Percentiles rank a stretch among this genome's conserved stretches.
Evolutionary conservation across 2,329 filamentous ascomycete species (phyloP).

Genomic region (Colletotrichum lentis): DNA sequence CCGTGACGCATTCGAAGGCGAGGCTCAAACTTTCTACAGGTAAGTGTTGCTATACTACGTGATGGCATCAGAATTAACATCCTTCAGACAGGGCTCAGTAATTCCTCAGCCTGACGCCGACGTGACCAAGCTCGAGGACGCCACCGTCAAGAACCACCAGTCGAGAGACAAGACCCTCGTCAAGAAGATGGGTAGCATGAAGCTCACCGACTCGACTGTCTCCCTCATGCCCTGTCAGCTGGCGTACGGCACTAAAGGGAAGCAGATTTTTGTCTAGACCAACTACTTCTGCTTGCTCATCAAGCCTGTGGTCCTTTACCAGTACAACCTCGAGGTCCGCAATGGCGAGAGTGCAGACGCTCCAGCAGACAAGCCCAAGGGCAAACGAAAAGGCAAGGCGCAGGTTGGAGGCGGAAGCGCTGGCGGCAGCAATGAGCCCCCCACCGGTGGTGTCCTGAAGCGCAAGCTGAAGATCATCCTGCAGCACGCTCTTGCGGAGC

Average conservation of each 20-base stretch:
- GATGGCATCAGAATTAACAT: not conserved
- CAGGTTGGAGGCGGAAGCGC: slow-evolving; percentile 34
- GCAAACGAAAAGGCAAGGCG: slow-evolving; percentile 38
- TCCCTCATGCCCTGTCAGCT: slow-evolving; percentile 56
- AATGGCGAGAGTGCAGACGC: slow-evolving; percentile 36
- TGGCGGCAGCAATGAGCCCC: slow-evolving; percentile 20
- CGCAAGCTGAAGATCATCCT: slow-evolving; percentile 56
- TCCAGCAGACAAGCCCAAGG: slow-evolving; percentile 48
- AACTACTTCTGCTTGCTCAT: slow-evolving; percentile 61
- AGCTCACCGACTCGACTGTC: slow-evolving; percentile 39
- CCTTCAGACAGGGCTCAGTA: not conserved
- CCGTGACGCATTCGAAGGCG: slow-evolving; percentile 35
- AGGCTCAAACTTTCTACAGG: slow-evolving; percentile 23
- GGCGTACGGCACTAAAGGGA: slow-evolving; percentile 56
- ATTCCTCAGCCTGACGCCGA: slow-evolving; percentile 41
- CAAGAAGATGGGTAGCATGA: slow-evolving; percentile 49
- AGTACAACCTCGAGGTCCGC: slow-evolving; percentile 55
- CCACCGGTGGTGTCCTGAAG: slow-evolving; percentile 49
- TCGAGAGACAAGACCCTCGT: slow-evolving; percentile 44
- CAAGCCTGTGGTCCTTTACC: slow-evolving; percentile 50
- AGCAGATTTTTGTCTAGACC: too few species aligned
- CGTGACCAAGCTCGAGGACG: slow-evolving; percentile 51
- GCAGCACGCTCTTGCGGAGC: slow-evolving; percentile 47
- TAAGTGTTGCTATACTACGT: slow-evolving; percentile 12
- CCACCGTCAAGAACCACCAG: slow-evolving; percentile 46